Conservation (phyloP, 2,329 filamentous ascomycete species). For the Cryphonectria radicalis region DNA sequence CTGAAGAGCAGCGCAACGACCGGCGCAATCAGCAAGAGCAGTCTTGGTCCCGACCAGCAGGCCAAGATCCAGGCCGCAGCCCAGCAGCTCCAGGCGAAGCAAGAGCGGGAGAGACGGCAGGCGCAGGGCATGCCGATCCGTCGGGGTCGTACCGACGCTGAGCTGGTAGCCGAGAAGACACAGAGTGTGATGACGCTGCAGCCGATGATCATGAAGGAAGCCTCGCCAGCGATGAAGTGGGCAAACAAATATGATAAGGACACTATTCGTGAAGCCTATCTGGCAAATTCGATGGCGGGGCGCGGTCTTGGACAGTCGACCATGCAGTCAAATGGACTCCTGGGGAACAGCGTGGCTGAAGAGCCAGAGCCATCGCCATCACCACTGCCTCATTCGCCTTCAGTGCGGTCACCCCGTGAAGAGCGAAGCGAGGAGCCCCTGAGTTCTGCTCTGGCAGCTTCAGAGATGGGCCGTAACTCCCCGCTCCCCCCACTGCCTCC, state of each 20-base stretch:
- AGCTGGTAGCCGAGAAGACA: constrained; percentile 70
- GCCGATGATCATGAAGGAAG: constrained; percentile 81
- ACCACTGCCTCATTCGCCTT: constrained; percentile 28
- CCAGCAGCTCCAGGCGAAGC: constrained; percentile 75
- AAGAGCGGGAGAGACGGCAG: constrained; percentile 60
- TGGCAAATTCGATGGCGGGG: constrained; percentile 74
- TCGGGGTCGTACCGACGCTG: constrained; percentile 60
- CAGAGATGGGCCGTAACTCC: constrained; percentile 40
- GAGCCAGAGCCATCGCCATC: constrained; percentile 50
- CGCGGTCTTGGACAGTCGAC: constrained; percentile 56
- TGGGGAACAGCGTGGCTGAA: constrained; percentile 33
- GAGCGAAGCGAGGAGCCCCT: constrained; percentile 13
- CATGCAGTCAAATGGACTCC: constrained; percentile 39
- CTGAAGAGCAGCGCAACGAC: constrained; percentile 46
- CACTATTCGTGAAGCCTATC: constrained; percentile 81
- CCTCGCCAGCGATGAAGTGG: constrained; percentile 95
- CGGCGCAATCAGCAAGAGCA: constrained; percentile 71
- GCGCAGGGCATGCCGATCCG: constrained; percentile 38
- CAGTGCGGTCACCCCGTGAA: constrained; percentile 38
- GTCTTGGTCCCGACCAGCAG: constrained; percentile 87
- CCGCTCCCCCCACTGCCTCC: constrained; percentile 47
- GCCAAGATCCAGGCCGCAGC: constrained; percentile 92
- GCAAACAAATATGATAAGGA: constrained; percentile 93
- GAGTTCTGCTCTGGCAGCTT: constrained; percentile 18
- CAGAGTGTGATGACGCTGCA: constrained; percentile 90